Evolutionary conservation across 768 basidiomycete genomes (phyloP).

Genomic region (Omphalotus guepiniiformis): DNA sequence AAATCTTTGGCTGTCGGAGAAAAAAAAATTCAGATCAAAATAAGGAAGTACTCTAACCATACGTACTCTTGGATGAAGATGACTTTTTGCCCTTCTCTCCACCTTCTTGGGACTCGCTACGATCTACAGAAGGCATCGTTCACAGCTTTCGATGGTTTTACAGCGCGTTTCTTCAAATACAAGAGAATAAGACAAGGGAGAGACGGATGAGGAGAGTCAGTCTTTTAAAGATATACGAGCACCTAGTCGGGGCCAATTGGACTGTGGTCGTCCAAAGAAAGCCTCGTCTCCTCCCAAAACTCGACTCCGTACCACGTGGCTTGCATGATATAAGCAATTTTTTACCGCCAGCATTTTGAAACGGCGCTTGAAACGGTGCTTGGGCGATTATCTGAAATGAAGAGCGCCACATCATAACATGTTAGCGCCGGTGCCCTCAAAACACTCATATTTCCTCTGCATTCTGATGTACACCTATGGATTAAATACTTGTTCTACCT

Average conservation of each 20-base stretch:
- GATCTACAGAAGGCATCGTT: background rate
- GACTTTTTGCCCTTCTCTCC: background rate
- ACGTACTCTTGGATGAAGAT: background rate
- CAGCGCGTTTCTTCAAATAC: background rate
- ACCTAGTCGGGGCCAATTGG: background rate
- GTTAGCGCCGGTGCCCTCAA: too few relatives aligned
- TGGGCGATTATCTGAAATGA: too few relatives aligned
- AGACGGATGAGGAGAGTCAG: too few relatives aligned
- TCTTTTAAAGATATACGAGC: background rate
- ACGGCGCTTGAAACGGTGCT: too few relatives aligned
- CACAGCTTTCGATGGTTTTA: background rate
- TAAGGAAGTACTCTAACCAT: too few relatives aligned
- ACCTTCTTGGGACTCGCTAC: background rate
- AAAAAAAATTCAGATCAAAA: too few relatives aligned
- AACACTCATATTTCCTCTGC: too few relatives aligned
- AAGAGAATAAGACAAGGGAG: background rate
- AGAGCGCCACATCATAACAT: too few relatives aligned
- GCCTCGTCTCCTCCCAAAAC: background rate
- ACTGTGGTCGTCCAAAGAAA: background rate
- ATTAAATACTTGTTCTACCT: too few relatives aligned
- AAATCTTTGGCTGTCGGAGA: constrained; percentile 70
- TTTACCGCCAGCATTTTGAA: too few relatives aligned
- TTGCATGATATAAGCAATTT: too few relatives aligned
- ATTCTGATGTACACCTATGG: too few relatives aligned
- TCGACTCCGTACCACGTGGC: background rate